These are phyloP conservation scores for Populus davidiana DNA, from an alignment of 345 rosid species.

Conservation along the genomic window DNA sequence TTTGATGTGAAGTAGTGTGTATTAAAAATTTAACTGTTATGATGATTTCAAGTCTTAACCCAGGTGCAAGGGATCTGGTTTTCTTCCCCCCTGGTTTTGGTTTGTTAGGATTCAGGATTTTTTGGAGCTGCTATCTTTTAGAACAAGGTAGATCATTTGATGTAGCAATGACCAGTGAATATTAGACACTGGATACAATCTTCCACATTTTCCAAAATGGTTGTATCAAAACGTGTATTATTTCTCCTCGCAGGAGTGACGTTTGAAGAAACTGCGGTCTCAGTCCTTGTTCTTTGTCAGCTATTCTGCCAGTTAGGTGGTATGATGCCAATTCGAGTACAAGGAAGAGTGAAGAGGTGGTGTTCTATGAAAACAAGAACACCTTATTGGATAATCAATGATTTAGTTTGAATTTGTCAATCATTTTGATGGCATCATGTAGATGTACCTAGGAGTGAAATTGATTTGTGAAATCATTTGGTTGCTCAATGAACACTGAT, in stretches of 20 bases:
- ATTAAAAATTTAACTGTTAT: constrained; percentile 29
- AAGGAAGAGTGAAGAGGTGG: too few relatives aligned
- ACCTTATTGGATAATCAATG: too few relatives aligned
- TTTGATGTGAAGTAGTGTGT: constrained; percentile 35
- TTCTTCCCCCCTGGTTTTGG: neutral
- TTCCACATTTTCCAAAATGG: constrained; percentile 19
- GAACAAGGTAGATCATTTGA: constrained; percentile 23
- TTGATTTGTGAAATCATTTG: too few relatives aligned
- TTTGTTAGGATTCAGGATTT: constrained; percentile 27
- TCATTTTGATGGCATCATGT: too few relatives aligned
- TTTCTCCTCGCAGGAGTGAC: constrained; percentile 9
- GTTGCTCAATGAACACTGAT: too few relatives aligned
- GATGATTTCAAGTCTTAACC: constrained; percentile 12
- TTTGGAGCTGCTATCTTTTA: neutral
- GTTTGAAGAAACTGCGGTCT: neutral
- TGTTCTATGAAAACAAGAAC: too few relatives aligned
- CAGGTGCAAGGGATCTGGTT: constrained; percentile 17
- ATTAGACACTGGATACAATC: constrained; percentile 21
- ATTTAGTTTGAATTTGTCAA: too few relatives aligned
- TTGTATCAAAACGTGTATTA: constrained; percentile 26
- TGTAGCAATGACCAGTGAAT: constrained; percentile 26
- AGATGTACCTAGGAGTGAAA: too few relatives aligned
- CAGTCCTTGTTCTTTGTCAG: too few relatives aligned
- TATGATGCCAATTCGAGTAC: too few relatives aligned
- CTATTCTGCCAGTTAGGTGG: too few relatives aligned